phyloP scores from a whole-genome alignment of 345 rosid genomes.

The Salix brachista region DNA sequence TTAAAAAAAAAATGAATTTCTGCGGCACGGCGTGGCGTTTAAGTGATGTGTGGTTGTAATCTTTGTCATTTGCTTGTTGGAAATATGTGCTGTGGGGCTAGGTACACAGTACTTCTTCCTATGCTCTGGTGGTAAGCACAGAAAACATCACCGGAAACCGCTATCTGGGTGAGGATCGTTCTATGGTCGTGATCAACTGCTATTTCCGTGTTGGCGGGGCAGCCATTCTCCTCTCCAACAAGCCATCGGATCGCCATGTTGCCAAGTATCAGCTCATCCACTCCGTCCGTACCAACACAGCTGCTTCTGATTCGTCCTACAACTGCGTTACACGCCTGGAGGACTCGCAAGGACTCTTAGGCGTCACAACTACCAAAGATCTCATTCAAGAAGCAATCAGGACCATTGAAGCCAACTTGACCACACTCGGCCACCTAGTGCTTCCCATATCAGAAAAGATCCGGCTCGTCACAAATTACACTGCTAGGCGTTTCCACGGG shows the following conservation, averaged over 20 bases:
- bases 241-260: not conserved
- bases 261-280: constrained; percentile 9
- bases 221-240: constrained; percentile 53
- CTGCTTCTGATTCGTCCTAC: constrained; percentile 3
- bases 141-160: constrained; percentile 48
- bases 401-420: constrained; percentile 7
- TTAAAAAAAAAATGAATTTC: too few relatives aligned
- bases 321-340: not conserved
- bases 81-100: constrained; percentile 6
- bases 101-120: constrained; percentile 43
- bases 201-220: constrained; percentile 55
- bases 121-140: constrained; percentile 56
- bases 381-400: constrained; percentile 1
- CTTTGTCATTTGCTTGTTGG: too few relatives aligned
- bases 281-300: not conserved
- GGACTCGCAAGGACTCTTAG: constrained; percentile 2
- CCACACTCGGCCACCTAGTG: constrained; percentile 5
- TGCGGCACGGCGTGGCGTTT: too few relatives aligned
- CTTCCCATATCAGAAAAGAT: constrained; percentile 34
- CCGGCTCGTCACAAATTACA: constrained; percentile 49
- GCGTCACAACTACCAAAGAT: not conserved
- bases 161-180: constrained; percentile 48
- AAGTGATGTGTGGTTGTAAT: too few relatives aligned
- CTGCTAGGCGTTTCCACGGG: constrained; percentile 61
- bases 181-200: constrained; percentile 60